Conservation (phyloP, 23 red algal genomes). For the Gracilaria gracilis region DNA sequence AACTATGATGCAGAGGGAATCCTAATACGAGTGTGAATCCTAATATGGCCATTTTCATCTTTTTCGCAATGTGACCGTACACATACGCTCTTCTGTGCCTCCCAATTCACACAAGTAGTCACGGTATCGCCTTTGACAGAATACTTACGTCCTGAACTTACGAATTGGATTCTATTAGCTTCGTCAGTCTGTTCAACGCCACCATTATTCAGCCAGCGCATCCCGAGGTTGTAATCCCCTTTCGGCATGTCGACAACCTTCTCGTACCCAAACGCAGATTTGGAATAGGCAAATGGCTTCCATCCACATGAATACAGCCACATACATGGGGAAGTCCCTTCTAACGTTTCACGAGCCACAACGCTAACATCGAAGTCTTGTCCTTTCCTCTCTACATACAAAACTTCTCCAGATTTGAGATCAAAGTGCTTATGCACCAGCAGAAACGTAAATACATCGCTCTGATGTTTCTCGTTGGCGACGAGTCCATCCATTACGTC, state of each 20-base stretch:
- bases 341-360: neutral
- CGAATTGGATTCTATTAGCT: neutral
- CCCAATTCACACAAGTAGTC: too few relatives aligned
- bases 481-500: neutral
- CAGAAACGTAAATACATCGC: neutral
- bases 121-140: too few relatives aligned
- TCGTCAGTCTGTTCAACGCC: neutral
- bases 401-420: neutral
- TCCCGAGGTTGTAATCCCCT: neutral
- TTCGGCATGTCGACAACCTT: neutral
- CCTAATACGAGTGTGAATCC: too few relatives aligned
- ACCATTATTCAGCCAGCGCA: neutral
- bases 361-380: neutral
- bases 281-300: neutral
- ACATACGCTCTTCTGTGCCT: too few relatives aligned
- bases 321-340: neutral
- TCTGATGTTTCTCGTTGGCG: neutral
- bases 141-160: too few relatives aligned
- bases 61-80: too few relatives aligned
- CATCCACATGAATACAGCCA: neutral
- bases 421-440: conserved; percentile 3
- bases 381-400: neutral
- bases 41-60: too few relatives aligned
- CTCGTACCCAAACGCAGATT: neutral
- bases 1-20: too few relatives aligned